Conservation (phyloP, 192 early-diverging fungal species). For the Coemansia sp. region DNA sequence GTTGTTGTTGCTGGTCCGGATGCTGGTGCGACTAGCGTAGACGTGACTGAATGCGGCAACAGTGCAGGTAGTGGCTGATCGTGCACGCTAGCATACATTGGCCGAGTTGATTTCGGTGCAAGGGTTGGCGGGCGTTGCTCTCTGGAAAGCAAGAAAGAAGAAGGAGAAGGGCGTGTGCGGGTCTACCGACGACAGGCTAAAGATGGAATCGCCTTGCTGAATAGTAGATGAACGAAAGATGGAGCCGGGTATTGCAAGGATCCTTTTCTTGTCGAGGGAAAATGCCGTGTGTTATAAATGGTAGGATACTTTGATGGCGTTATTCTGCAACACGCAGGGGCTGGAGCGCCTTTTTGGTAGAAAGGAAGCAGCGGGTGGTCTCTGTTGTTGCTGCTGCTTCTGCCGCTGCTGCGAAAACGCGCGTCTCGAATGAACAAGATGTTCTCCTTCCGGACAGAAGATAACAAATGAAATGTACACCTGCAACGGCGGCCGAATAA, state of each 20-base stretch:
- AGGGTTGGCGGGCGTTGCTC: not conserved
- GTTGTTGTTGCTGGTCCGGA: constrained; percentile 30
- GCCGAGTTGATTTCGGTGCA: constrained; percentile 13
- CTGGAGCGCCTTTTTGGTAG: not conserved
- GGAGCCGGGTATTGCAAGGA: not conserved
- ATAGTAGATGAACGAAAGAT: not conserved
- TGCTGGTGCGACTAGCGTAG: constrained; percentile 29
- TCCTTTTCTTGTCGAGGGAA: not conserved
- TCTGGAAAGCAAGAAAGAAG: not conserved
- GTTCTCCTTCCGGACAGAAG: not conserved
- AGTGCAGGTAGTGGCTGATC: constrained; percentile 49
- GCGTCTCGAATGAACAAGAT: not conserved
- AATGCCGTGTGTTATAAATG: constrained; percentile 1
- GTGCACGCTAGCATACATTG: constrained; percentile 52
- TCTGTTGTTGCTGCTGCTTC: not conserved
- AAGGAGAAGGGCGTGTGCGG: not conserved
- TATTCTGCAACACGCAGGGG: constrained; percentile 2
- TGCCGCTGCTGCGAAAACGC: too few species aligned
- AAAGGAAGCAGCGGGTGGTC: not conserved
- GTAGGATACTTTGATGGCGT: not conserved
- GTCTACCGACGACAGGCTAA: not conserved
- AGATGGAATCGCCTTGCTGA: not conserved
- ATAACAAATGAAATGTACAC: constrained; percentile 2
- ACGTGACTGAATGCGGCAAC: constrained; percentile 47
- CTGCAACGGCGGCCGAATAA: constrained; percentile 7